These are phyloP conservation scores for Fusarium sp. DNA, from an alignment of 2,329 filamentous ascomycete genomes.

Conservation along the genomic window DNA sequence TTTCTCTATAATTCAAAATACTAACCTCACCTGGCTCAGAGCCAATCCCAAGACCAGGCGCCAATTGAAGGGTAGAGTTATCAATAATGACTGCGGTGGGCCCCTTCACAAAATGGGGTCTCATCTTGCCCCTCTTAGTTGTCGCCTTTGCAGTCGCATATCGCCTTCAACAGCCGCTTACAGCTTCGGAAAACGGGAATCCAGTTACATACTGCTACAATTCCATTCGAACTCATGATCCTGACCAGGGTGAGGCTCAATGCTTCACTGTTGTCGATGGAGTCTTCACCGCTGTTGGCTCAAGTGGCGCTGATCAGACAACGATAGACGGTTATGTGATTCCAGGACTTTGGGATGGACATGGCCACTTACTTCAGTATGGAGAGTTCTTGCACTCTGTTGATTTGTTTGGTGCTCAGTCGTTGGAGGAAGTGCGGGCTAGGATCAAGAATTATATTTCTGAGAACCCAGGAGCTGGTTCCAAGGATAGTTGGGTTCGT, in stretches of 20 bases:
- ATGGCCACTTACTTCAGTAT: slow-evolving; percentile 74
- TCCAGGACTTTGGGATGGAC: slow-evolving; percentile 77
- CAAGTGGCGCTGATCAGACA: slow-evolving; percentile 43
- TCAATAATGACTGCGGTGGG: slow-evolving; percentile 22
- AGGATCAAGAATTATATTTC: slow-evolving; percentile 65
- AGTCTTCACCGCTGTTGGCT: slow-evolving; percentile 62
- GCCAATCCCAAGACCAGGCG: not conserved
- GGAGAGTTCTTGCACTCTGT: slow-evolving; percentile 76
- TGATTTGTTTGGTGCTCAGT: slow-evolving; percentile 69
- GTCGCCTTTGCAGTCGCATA: slow-evolving; percentile 51
- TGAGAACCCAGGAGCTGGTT: slow-evolving; percentile 63
- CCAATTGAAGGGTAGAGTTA: not conserved
- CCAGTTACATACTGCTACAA: slow-evolving; percentile 55
- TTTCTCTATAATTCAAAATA: not conserved
- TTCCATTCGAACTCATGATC: slow-evolving; percentile 53
- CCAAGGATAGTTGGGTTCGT: slow-evolving; percentile 69
- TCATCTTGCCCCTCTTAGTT: slow-evolving; percentile 48
- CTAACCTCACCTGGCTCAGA: not conserved
- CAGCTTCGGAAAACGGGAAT: slow-evolving; percentile 6
- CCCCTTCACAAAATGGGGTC: slow-evolving; percentile 46
- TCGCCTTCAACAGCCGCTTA: slow-evolving; percentile 45
- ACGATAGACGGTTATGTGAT: slow-evolving; percentile 64
- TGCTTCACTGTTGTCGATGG: slow-evolving; percentile 69
- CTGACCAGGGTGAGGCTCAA: slow-evolving; percentile 53
- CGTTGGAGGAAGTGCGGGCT: slow-evolving; percentile 64